Base-by-base conservation (phyloP, 2,329 filamentous ascomycete genomes). In the Fusarium sp. region DNA sequence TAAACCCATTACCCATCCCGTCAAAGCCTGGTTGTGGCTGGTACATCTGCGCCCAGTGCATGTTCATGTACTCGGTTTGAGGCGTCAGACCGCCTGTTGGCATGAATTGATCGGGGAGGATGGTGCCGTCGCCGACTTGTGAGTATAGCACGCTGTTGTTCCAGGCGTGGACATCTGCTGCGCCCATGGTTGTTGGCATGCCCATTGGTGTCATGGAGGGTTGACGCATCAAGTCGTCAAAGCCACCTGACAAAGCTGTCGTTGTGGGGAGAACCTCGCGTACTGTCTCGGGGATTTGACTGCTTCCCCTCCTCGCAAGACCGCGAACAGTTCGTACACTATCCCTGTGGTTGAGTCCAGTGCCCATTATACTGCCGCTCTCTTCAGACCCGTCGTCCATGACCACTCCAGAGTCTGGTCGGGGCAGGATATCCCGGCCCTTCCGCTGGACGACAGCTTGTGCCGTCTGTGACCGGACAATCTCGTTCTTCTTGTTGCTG, bases 331-430 rank as follows among this genome's bases (percentile, higher is more conserved):
- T 83, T 1, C 78, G 64, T 2, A 82, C 75, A 61, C 81, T 83
- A 36, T 83, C 80, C 12, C 77, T 76, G 36, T 81, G 76, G 0
- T 74, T 69, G 2, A 81, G 66, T 1, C 69, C 68, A 6, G 73
- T 66, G 2, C 53, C 66, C 58, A 77, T 76, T 1, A 77, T 67
- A 40, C 81, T 83, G 0, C 80, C 78, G 53, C 82, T 83, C 66
- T 84, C 83, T 11, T 84, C 83, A 0, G 82, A 84, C 0, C 77
- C 81, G 40, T 84, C 83, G 16, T 84, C 83, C 62, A 84, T 74
- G 1, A 83, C 79, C 0, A 84, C 80, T 3, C 82, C 83, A 1
- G 83, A 84, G 49, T 84, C 83, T 0, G 83, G 83, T 0, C 83
- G 73, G 2, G 81, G 80, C 10, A 68, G 70, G 3, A 79, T 71